Evolutionary conservation across 2,329 filamentous ascomycete species (phyloP).

Genomic region (Aspergillus transmontanensis): DNA sequence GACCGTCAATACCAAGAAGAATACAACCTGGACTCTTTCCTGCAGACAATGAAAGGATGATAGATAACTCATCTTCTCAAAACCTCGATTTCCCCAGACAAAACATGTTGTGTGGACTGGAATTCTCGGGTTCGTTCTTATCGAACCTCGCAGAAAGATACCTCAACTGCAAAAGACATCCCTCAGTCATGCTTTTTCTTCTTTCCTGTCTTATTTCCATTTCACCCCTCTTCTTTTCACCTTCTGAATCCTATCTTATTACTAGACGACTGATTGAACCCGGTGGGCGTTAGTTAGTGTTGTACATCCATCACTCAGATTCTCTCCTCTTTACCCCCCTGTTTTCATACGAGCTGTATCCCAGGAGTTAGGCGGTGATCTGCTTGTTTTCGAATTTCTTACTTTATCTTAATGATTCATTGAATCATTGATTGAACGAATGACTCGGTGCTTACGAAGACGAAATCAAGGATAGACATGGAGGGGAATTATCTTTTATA

Average conservation of each 20-base stretch:
- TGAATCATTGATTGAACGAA: constrained; percentile 14
- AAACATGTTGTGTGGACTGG: not conserved
- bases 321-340: not conserved
- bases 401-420: constrained; percentile 4
- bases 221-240: not conserved
- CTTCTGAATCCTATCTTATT: not conserved
- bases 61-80: not conserved
- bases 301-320: constrained; percentile 1
- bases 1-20: constrained; percentile 98
- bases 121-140: not conserved
- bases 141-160: not conserved
- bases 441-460: constrained; percentile 11
- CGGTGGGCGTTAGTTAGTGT: not conserved
- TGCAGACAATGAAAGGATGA: constrained; percentile 81
- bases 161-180: not conserved
- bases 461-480: constrained; percentile 7
- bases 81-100: not conserved
- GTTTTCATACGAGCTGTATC: not conserved
- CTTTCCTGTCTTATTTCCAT: not conserved
- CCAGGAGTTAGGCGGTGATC: not conserved
- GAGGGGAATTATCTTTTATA: not conserved
- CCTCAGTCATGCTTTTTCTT: not conserved
- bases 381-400: not conserved
- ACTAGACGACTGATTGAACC: not conserved
- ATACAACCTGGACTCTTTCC: constrained; percentile 92